Base-by-base conservation (phyloP, 768 basidiomycete genomes). In the Clavulina sp. region DNA sequence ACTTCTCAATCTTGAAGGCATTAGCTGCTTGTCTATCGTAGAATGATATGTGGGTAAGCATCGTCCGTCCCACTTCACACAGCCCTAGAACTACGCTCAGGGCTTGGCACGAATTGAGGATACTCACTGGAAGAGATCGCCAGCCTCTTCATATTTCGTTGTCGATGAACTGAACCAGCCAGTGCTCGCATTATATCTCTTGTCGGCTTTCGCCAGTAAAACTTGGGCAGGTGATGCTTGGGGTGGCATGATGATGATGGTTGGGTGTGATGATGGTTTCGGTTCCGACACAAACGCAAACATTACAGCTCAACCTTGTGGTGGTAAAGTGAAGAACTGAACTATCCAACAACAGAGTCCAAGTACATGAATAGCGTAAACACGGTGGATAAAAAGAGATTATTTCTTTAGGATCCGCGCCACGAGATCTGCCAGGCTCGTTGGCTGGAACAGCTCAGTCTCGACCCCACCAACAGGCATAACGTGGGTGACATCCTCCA, bases 401-500 rank as follows among this genome's bases (percentile, higher is more conserved):
- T n/a, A n/a, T n/a, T n/a, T n/a, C n/a, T n/a, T n/a, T n/a, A n/a
- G n/a, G n/a, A n/a, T n/a, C n/a, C 76, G 71, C 28, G 76, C 56
- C 33, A 93, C 83, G 88, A 97, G 88, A 54, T 86, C 83, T 60
- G 93, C 88, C 61, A 96, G 64, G 5, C 79, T 70, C 26, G 96
- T 79, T 3, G 92, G 91, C 54, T 74, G 70, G 63, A 78, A 85
- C 13, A 75, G 72, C 18, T 78, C 78, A 30, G 67, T 68, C 23
- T 78, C 77, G 31, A 66, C 64, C 1, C 64, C 66, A 24, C 65
- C 70, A 40, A 68, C 63, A 43, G 69, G 70, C 5, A 77, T 71
- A 2, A 83, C 81, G 83, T 92, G 97, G 13, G 96, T 86, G 0
- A 91, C 92, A 66, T 95, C 91, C 59, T 95, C 91, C 57, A 78